phyloP scores from a whole-genome alignment of 2,329 filamentous ascomycete genomes.

The Phialophora tarda region DNA sequence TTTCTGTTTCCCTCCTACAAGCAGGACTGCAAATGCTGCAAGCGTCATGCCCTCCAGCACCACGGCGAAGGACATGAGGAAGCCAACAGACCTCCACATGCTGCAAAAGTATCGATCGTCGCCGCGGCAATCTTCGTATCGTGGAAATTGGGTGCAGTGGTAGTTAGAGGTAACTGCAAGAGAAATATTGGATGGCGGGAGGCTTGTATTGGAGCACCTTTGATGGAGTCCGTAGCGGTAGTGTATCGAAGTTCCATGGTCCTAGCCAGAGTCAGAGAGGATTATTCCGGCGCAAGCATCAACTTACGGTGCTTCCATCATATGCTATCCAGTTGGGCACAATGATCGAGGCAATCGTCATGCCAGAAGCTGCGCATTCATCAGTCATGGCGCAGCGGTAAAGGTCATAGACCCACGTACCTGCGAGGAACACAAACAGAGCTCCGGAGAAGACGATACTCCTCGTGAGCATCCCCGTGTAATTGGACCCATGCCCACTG shows the following conservation, averaged over 20 bases:
- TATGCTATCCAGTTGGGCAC: constrained; percentile 57
- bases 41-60: constrained; percentile 81
- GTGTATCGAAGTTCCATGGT: constrained; percentile 56
- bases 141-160: constrained; percentile 69
- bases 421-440: constrained; percentile 52
- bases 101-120: constrained; percentile 80
- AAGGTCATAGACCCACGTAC: constrained; percentile 42
- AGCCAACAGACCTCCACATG: constrained; percentile 88
- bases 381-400: not conserved
- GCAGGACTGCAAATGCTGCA: constrained; percentile 77
- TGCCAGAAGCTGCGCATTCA: constrained; percentile 47
- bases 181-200: constrained; percentile 48
- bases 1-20: constrained; percentile 78
- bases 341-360: constrained; percentile 55
- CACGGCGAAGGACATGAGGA: constrained; percentile 82
- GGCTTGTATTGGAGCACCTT: constrained; percentile 61
- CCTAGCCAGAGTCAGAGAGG: constrained; percentile 36
- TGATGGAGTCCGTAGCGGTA: constrained; percentile 79
- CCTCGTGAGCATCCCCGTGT: constrained; percentile 56
- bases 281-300: not conserved
- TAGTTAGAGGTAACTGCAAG: constrained; percentile 62
- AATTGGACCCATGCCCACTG: constrained; percentile 51
- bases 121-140: constrained; percentile 68
- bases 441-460: constrained; percentile 55
- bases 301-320: constrained; percentile 50